Evolutionary conservation across 805 yeast species (phyloP).

Genomic region (Wickerhamomyces queroliae): DNA sequence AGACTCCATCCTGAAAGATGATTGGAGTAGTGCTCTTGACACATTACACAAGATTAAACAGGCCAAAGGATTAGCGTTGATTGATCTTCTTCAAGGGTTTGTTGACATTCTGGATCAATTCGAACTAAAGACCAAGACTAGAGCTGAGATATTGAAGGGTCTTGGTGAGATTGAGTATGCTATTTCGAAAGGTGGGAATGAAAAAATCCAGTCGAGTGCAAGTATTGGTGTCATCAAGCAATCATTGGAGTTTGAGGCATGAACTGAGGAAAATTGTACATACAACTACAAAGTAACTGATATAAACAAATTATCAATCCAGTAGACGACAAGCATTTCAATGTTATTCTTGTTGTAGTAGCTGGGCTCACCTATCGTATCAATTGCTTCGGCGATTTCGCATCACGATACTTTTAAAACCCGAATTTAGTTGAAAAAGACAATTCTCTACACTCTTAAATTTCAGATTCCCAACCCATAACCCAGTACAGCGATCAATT

Average conservation of each 20-base stretch:
- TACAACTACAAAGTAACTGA: not conserved
- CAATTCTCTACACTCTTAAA: no score
- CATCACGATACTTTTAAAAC: no score
- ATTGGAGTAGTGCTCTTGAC: slow-evolving; percentile 73
- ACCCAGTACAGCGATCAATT: no score
- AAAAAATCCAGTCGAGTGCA: slow-evolving; percentile 84
- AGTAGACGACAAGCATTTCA: not conserved
- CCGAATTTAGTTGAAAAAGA: no score
- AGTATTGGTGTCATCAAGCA: slow-evolving; percentile 79
- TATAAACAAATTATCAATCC: not conserved
- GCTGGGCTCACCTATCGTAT: no score
- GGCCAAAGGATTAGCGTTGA: slow-evolving; percentile 80
- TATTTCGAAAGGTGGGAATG: slow-evolving; percentile 88
- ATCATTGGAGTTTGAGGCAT: slow-evolving; percentile 29
- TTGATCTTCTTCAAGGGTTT: slow-evolving; percentile 77
- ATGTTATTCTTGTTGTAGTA: slow-evolving; percentile 1
- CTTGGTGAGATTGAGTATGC: slow-evolving; percentile 88
- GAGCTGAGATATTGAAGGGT: slow-evolving; percentile 61
- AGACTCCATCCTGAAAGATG: slow-evolving; percentile 75
- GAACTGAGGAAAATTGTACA: not conserved
- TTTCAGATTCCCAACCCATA: not conserved
- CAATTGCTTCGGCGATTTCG: no score
- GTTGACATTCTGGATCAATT: slow-evolving; percentile 63
- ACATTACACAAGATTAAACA: slow-evolving; percentile 63
- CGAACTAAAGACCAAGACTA: slow-evolving; percentile 56